Percentiles rank a stretch among this genome's conserved stretches.
phyloP scores from a whole-genome alignment of 345 rosid species.

The Atalantia buxifolia region DNA sequence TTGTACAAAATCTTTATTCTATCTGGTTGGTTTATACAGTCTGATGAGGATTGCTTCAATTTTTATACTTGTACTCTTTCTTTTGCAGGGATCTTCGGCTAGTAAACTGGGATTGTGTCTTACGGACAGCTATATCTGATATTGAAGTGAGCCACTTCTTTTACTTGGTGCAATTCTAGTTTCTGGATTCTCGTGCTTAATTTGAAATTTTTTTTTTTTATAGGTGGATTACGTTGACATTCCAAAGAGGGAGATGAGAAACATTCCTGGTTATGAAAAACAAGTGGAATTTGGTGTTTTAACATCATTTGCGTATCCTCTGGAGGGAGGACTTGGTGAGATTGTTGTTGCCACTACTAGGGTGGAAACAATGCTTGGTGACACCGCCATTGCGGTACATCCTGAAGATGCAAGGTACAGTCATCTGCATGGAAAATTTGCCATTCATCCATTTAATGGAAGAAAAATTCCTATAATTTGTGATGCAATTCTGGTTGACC shows the following conservation, averaged over 20 bases:
- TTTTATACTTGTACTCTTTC: constrained; percentile 1
- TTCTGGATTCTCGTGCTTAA: constrained; percentile 17
- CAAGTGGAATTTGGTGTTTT: constrained; percentile 92
- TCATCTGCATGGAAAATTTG: constrained; percentile 87
- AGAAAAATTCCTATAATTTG: constrained; percentile 77
- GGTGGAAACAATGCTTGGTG: constrained; percentile 98
- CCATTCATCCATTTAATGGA: constrained; percentile 87
- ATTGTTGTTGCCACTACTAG: constrained; percentile 97
- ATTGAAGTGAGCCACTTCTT: constrained; percentile 57
- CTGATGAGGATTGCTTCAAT: neutral
- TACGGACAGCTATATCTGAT: constrained; percentile 87
- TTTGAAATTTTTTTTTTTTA: constrained; percentile 24
- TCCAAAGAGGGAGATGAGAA: constrained; percentile 55
- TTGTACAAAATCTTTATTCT: neutral
- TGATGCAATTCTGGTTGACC: constrained; percentile 84
- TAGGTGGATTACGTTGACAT: constrained; percentile 86
- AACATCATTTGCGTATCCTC: constrained; percentile 85
- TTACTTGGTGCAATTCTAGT: constrained; percentile 7
- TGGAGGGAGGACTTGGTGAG: constrained; percentile 78
- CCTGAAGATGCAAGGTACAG: constrained; percentile 79
- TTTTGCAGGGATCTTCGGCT: constrained; percentile 70
- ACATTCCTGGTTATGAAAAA: constrained; percentile 79
- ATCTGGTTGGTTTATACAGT: neutral
- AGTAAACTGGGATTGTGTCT: constrained; percentile 88
- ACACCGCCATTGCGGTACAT: constrained; percentile 92